These are phyloP conservation scores for Metschnikowia kunwiensis DNA, from an alignment of 805 yeast genomes.

Conservation along the genomic window DNA sequence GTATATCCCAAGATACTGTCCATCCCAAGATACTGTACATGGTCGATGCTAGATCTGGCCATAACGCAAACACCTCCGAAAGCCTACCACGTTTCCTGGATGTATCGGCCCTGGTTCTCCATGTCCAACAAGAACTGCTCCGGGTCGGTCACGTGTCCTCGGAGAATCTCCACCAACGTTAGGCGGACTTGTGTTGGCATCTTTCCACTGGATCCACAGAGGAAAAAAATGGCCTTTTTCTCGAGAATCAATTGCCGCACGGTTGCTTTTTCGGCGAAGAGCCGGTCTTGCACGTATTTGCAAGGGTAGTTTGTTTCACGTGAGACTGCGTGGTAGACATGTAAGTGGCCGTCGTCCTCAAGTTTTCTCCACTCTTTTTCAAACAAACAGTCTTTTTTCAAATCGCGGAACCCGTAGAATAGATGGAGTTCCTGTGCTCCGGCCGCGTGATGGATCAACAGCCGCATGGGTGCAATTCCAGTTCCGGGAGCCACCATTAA, in stretches of 20 bases:
- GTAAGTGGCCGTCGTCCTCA: slow-evolving; percentile 31
- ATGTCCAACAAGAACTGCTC: slow-evolving; percentile 50
- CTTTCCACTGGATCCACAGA: slow-evolving; percentile 91
- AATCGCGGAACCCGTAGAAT: slow-evolving; percentile 73
- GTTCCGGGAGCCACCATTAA: slow-evolving; percentile 91
- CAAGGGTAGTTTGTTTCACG: slow-evolving; percentile 40
- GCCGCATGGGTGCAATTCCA: slow-evolving; percentile 91
- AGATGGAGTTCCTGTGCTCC: slow-evolving; percentile 41
- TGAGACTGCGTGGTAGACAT: slow-evolving; percentile 43
- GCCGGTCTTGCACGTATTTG: slow-evolving; percentile 72
- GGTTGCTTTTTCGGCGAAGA: slow-evolving; percentile 49
- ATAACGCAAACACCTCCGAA: too few relatives aligned
- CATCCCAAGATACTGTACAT: too few relatives aligned
- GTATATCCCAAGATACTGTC: too few relatives aligned
- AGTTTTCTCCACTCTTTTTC: slow-evolving; percentile 49
- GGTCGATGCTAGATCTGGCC: too few relatives aligned
- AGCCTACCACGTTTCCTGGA: slow-evolving; percentile 94
- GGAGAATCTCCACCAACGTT: slow-evolving; percentile 67
- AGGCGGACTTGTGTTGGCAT: slow-evolving; percentile 89
- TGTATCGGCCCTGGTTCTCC: slow-evolving; percentile 64
- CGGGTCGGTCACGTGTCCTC: slow-evolving; percentile 43
- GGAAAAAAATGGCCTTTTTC: slow-evolving; percentile 59
- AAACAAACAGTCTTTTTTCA: slow-evolving; percentile 67
- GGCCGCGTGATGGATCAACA: slow-evolving; percentile 49
- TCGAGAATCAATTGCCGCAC: slow-evolving; percentile 54